Percentiles rank a stretch among this genome's conserved stretches.
phyloP scores from a whole-genome alignment of 352 stramenopile species.

The Pythium sukuiense region DNA sequence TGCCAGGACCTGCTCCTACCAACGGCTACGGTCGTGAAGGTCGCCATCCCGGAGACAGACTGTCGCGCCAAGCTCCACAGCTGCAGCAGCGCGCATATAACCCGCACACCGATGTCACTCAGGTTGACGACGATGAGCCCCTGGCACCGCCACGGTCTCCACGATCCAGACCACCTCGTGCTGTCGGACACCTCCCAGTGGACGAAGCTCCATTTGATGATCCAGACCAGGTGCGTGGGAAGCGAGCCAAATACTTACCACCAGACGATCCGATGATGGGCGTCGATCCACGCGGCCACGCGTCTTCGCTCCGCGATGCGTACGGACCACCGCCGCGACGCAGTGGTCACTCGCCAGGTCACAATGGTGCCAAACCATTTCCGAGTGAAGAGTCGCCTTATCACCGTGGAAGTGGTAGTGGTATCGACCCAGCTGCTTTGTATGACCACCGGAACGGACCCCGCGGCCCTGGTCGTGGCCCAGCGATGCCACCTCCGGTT shows the following conservation, averaged over 20 bases:
- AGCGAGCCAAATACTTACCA: conserved; percentile 19
- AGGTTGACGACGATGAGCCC: conserved; percentile 10
- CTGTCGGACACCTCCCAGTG: not conserved
- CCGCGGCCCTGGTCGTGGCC: not conserved
- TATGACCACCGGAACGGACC: not conserved
- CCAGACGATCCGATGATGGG: conserved; percentile 7
- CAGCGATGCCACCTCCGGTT: not conserved
- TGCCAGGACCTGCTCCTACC: not conserved
- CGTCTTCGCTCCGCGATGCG: conserved; percentile 5
- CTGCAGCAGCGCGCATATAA: not conserved
- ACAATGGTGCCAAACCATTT: conserved; percentile 6
- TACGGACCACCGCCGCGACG: conserved; percentile 11
- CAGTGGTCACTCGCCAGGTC: conserved; percentile 1
- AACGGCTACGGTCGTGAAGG: conserved; percentile 20
- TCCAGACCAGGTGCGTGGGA: conserved; percentile 13
- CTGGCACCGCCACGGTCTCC: conserved; percentile 11
- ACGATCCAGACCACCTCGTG: conserved; percentile 12
- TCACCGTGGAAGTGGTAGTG: not conserved
- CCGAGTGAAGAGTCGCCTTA: conserved; percentile 11
- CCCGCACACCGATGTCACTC: conserved; percentile 18
- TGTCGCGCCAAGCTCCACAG: not conserved
- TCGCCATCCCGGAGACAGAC: not conserved
- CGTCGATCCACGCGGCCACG: not conserved
- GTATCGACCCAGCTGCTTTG: not conserved
- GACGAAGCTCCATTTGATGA: conserved; percentile 13